These are phyloP conservation scores for Candida boleticola DNA, from an alignment of 805 yeast species.

Conservation along the genomic window DNA sequence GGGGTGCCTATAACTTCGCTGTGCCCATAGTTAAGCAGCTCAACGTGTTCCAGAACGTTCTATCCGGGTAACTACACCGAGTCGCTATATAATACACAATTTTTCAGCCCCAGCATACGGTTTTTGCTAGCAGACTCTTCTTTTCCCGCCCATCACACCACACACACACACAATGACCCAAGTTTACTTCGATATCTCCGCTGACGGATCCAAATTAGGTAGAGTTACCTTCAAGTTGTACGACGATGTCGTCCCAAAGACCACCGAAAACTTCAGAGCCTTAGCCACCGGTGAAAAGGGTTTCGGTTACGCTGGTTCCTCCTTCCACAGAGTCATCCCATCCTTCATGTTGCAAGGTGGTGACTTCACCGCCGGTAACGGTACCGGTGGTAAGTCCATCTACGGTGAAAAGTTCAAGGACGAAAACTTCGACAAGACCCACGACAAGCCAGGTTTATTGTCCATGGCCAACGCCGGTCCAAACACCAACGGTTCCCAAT, in stretches of 20 bases:
- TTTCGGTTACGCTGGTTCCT: constrained; percentile 78
- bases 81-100: background rate
- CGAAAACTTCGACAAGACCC: constrained; percentile 70
- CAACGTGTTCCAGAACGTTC: constrained; percentile 6
- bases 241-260: constrained; percentile 64
- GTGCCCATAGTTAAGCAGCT: no score
- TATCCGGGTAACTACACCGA: constrained; percentile 3
- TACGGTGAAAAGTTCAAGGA: constrained; percentile 68
- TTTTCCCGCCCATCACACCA: background rate
- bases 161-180: constrained; percentile 46
- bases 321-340: constrained; percentile 97
- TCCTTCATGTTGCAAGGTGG: constrained; percentile 93
- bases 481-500: constrained; percentile 89
- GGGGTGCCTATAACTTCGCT: background rate
- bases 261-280: constrained; percentile 79
- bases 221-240: constrained; percentile 75
- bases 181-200: constrained; percentile 81
- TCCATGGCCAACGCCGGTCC: constrained; percentile 96
- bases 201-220: constrained; percentile 72
- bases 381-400: constrained; percentile 90
- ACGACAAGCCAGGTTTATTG: constrained; percentile 75
- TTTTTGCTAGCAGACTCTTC: background rate
- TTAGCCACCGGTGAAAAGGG: constrained; percentile 93
- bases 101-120: background rate
- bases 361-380: constrained; percentile 63